Conservation (phyloP, 805 yeast genomes). For the Metschnikowia anglica region DNA sequence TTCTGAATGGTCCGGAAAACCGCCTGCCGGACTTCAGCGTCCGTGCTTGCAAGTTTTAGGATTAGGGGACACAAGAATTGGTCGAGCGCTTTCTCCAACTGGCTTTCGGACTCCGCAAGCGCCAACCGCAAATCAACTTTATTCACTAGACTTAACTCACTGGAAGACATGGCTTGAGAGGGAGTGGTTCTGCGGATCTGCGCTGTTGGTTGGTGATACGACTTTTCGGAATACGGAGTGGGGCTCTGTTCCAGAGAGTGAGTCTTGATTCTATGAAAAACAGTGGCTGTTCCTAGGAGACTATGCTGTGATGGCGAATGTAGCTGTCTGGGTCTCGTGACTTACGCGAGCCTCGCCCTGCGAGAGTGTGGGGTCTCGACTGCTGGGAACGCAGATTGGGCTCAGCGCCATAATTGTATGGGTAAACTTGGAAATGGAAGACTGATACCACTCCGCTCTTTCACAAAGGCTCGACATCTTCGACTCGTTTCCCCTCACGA, state of each 20-base stretch:
- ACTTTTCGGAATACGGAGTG: no score
- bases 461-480: no score
- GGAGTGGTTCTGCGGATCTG: background rate
- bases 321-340: background rate
- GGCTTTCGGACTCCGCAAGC: conserved; percentile 64
- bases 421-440: no score
- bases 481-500: no score
- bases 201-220: no score
- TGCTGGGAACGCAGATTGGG: no score
- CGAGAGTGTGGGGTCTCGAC: no score
- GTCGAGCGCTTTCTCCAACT: conserved; percentile 58
- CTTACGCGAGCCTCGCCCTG: background rate
- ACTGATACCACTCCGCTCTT: no score
- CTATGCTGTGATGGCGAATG: background rate
- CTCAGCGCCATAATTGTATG: no score
- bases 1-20: conserved; percentile 68
- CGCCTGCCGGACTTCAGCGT: conserved; percentile 62
- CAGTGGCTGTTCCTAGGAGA: background rate
- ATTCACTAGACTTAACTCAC: conserved; percentile 60
- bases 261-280: no score
- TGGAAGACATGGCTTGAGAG: conserved; percentile 19
- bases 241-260: no score
- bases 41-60: conserved; percentile 72
- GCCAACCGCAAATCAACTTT: conserved; percentile 83
- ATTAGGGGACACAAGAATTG: conserved; percentile 74